Conservation (phyloP, 2,329 filamentous ascomycete species). For the Coniochaeta sp. region DNA sequence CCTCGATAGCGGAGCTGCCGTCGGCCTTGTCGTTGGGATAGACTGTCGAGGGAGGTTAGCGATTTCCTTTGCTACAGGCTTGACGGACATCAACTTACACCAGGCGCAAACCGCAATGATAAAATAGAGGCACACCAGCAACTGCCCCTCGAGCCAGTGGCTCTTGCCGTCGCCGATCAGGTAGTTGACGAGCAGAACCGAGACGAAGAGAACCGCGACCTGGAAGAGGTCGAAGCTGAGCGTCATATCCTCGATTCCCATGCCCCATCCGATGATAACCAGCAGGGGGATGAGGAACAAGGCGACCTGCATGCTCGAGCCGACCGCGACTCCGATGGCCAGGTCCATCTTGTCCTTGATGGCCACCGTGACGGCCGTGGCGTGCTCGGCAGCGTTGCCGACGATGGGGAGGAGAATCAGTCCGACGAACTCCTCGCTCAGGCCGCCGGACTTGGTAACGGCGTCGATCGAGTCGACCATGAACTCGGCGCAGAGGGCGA, state of each 20-base stretch:
- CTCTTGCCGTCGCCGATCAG: slow-evolving; percentile 76
- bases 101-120: slow-evolving; percentile 68
- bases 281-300: slow-evolving; percentile 72
- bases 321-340: slow-evolving; percentile 72
- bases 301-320: slow-evolving; percentile 74
- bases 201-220: slow-evolving; percentile 76
- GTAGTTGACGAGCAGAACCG: slow-evolving; percentile 80
- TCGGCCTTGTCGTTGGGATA: background rate
- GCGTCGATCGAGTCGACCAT: slow-evolving; percentile 67
- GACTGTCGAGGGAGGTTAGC: background rate
- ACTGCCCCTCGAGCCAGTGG: slow-evolving; percentile 72
- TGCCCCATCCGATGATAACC: slow-evolving; percentile 71
- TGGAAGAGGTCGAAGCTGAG: slow-evolving; percentile 86
- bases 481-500: slow-evolving; percentile 76
- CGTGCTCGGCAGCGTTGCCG: slow-evolving; percentile 78
- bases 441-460: slow-evolving; percentile 50
- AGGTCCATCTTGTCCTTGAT: slow-evolving; percentile 83
- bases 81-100: slow-evolving; percentile 38
- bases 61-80: background rate
- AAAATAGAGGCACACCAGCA: slow-evolving; percentile 69
- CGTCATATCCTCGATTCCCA: slow-evolving; percentile 66
- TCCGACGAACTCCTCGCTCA: slow-evolving; percentile 71
- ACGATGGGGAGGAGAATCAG: slow-evolving; percentile 76
- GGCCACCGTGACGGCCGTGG: slow-evolving; percentile 72
- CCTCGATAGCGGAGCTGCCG: background rate